These are phyloP conservation scores for Paecilomyces variotii DNA, from an alignment of 2,329 filamentous ascomycete species.

Conservation along the genomic window DNA sequence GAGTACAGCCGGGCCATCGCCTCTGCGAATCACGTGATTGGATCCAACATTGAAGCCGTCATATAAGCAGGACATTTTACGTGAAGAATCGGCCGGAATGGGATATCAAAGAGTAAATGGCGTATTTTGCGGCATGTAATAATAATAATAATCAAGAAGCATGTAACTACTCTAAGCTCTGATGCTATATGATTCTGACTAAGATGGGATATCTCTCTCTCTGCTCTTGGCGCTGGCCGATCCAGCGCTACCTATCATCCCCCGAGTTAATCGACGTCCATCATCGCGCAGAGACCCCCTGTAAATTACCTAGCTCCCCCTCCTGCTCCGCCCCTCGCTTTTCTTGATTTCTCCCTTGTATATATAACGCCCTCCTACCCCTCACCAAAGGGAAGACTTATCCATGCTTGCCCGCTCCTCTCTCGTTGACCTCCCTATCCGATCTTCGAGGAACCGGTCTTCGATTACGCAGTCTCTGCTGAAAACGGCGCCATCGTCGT, in stretches of 20 bases:
- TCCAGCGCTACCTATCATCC: neutral
- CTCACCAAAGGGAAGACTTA: neutral
- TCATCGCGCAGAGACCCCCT: neutral
- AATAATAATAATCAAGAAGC: no score
- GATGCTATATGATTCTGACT: neutral
- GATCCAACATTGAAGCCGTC: neutral
- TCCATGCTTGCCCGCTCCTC: constrained; percentile 6
- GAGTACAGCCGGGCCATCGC: neutral
- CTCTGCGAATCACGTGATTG: neutral
- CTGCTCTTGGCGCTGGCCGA: neutral
- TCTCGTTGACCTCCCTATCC: constrained; percentile 1
- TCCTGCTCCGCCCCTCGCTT: neutral
- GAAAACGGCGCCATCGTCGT: neutral
- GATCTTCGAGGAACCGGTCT: constrained; percentile 1
- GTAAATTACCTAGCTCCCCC: neutral
- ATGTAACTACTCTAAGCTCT: neutral
- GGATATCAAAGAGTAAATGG: neutral
- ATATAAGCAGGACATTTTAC: neutral
- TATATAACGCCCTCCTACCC: neutral
- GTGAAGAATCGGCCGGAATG: neutral
- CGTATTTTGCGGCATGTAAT: neutral
- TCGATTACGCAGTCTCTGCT: neutral
- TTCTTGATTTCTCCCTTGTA: neutral
- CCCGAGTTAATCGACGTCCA: neutral
- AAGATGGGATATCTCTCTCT: neutral